These are phyloP conservation scores for Spizellomyces punctatus DNA, from an alignment of 192 early-diverging fungal species.

Conservation along the genomic window DNA sequence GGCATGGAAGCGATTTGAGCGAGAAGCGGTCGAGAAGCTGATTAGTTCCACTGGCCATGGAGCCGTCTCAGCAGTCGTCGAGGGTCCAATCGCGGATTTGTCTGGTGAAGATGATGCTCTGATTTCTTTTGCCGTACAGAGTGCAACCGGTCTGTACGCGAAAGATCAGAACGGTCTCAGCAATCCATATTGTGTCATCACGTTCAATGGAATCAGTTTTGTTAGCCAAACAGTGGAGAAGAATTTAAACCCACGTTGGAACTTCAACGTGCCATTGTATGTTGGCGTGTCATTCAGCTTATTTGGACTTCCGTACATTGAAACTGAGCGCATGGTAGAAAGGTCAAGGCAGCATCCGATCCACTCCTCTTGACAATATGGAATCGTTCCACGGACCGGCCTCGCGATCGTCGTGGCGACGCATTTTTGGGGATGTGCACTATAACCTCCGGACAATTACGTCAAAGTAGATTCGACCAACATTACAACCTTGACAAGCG, in stretches of 20 bases:
- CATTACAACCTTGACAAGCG: conserved; percentile 22
- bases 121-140: not conserved
- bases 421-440: conserved; percentile 20
- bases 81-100: not conserved
- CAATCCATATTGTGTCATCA: conserved; percentile 32
- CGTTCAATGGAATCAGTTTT: conserved; percentile 4
- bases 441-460: not conserved
- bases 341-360: no score
- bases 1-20: conserved; percentile 15
- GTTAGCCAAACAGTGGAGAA: conserved; percentile 3
- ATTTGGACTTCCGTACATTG: not conserved
- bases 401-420: not conserved
- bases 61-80: not conserved
- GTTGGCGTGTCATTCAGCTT: not conserved
- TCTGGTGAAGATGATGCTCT: not conserved
- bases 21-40: conserved; percentile 6
- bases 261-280: conserved; percentile 20
- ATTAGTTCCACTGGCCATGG: not conserved
- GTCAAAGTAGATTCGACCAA: not conserved
- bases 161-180: conserved; percentile 24
- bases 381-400: conserved; percentile 18
- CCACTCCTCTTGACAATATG: conserved; percentile 14
- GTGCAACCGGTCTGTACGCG: conserved; percentile 10
- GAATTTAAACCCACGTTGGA: conserved; percentile 16
- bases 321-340: no score